Base-by-base conservation (phyloP, 345 rosid genomes). In the Fremontodendron californicum region DNA sequence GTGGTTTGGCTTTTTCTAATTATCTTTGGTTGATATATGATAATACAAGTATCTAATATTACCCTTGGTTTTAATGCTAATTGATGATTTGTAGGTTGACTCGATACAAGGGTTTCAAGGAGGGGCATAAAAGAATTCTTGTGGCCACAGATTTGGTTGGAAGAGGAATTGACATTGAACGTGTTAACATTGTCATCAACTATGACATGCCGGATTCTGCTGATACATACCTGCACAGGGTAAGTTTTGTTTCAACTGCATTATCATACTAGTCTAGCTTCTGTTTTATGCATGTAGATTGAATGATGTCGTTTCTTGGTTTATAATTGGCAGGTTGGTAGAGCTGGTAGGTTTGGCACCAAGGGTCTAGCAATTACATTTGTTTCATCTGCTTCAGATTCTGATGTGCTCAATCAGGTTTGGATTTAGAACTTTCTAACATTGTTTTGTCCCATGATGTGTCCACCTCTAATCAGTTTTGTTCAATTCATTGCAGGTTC, bases 151-250 rank as follows among this genome's bases (percentile, higher is more conserved):
- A 96, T 73, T 84, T 96, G 87, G 99, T 96, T 37, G 99, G 98
- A 23, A 86, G 99, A 68, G 98, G 98, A 39, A 96, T 96, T 80
- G 99, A 96, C 82, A 96, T 96, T 77, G 99, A 96, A 77, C 92
- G 99, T 23, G 98, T 96, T 23, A 96, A 96, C 85, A 96, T 96
- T 51, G 99, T 96, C 18, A 90, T 96, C 84, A 96, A 96, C 87
- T 96, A 94, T 66, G 98, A 96, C 82, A 96, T 96, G 99, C 99
- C 99, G 10, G 98, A 96, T 83, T 94, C 99, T 69, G 99, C 98
- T 6, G 99, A 94, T 74, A 96, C 99, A 1, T 96, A 96, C 52
- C 89, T 96, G 27, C 99, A 96, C 89, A 91, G 99, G 92, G 99
- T 96, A 75, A 19, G 76, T 40, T 73, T 63, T 51, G 11, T 46